Conservation (phyloP, 2,329 filamentous ascomycete genomes). For the Bimuria novae-zelandiae region DNA sequence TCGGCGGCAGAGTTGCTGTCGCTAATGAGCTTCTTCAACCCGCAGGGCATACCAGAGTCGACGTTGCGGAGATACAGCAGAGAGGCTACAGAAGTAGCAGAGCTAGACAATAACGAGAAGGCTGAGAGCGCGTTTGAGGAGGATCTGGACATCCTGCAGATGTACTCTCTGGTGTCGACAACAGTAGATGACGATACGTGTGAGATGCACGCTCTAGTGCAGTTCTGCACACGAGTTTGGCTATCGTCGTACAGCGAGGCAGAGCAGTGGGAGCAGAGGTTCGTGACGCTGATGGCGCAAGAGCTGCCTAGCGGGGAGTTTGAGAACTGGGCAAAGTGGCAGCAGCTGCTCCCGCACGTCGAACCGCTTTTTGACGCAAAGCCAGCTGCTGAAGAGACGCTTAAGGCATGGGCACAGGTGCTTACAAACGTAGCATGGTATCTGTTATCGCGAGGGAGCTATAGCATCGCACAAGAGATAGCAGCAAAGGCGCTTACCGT, state of each 20-base stretch:
- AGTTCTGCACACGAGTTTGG: slow-evolving; percentile 23
- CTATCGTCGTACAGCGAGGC: slow-evolving; percentile 25
- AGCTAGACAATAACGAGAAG: neutral
- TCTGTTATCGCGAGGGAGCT: slow-evolving; percentile 4
- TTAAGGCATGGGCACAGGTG: slow-evolving; percentile 8
- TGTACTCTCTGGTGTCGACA: slow-evolving; percentile 18
- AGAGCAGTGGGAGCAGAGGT: slow-evolving; percentile 15
- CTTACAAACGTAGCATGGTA: neutral
- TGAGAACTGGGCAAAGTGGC: slow-evolving; percentile 10
- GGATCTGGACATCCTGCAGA: slow-evolving; percentile 19
- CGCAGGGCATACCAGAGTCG: slow-evolving; percentile 47
- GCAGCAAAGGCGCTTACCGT: neutral
- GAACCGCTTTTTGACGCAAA: slow-evolving; percentile 4
- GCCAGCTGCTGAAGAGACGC: slow-evolving; percentile 1
- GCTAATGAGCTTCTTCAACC: slow-evolving; percentile 55
- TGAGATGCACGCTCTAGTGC: slow-evolving; percentile 27
- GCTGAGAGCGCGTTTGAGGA: slow-evolving; percentile 25
- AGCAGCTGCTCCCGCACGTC: slow-evolving; percentile 11
- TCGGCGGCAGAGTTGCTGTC: slow-evolving; percentile 51
- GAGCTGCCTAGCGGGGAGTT: slow-evolving; percentile 4
- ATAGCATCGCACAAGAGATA: slow-evolving; percentile 12
- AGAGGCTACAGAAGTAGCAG: neutral
- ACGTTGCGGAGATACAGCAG: slow-evolving; percentile 20
- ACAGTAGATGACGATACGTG: slow-evolving; percentile 13
- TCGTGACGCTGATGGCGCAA: slow-evolving; percentile 7